Evolutionary conservation across 78 protist species (phyloP).

Genomic region (Dictyostelium firmibasis): DNA sequence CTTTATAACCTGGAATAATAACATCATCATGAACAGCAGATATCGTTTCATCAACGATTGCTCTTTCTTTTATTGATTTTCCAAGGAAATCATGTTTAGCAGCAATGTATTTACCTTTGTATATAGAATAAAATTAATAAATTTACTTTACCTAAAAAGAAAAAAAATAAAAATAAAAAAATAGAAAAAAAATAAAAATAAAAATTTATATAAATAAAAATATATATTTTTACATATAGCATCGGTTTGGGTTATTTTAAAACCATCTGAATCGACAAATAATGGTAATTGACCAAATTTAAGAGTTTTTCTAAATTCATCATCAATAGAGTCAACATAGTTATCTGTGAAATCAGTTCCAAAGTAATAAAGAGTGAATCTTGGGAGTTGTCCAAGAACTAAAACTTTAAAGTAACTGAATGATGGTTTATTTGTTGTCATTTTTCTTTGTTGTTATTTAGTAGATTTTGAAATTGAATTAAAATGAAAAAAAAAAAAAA

Average conservation of each 20-base stretch:
- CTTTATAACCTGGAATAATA: background rate
- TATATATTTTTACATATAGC: background rate
- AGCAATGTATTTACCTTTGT: background rate
- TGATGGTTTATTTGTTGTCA: background rate
- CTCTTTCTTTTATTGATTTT: background rate
- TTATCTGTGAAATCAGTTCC: background rate
- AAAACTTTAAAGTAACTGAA: background rate
- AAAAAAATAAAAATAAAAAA: background rate
- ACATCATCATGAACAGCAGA: background rate
- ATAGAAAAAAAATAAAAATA: background rate
- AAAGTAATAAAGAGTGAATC: background rate
- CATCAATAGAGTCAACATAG: background rate
- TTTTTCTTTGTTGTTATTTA: background rate
- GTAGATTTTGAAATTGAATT: too few relatives aligned
- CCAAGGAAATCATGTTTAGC: conserved; percentile 5
- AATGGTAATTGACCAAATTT: conserved; percentile 11
- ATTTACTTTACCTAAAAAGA: background rate
- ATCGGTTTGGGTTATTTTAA: conserved; percentile 5
- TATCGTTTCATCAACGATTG: background rate
- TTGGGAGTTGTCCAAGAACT: conserved; percentile 16
- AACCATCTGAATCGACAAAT: background rate
- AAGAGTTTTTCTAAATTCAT: background rate
- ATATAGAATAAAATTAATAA: too few relatives aligned
- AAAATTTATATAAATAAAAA: background rate
- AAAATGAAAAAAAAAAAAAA: background rate